Percentiles rank a stretch among this genome's conserved stretches.
Evolutionary conservation across 2,329 filamentous ascomycete genomes (phyloP).

Genomic region (Ceratocystis eucalypticola): DNA sequence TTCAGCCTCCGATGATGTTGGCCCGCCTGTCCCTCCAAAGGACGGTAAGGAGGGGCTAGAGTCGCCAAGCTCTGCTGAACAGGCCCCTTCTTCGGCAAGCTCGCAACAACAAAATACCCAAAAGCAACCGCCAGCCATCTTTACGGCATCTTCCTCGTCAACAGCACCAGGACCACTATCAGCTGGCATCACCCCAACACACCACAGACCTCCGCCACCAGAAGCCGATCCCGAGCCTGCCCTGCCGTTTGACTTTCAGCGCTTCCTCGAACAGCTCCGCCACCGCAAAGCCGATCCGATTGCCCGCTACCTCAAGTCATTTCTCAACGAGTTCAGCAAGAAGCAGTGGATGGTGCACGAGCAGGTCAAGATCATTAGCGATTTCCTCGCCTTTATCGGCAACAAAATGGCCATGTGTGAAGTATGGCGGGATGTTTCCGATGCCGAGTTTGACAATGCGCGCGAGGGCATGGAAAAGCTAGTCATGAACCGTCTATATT

Average conservation of each 20-base stretch:
- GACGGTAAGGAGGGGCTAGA: constrained; percentile 31
- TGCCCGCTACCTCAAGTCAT: constrained; percentile 87
- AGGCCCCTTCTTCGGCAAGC: constrained; percentile 17
- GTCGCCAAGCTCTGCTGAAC: constrained; percentile 10
- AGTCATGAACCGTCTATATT: constrained; percentile 95
- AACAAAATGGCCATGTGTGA: constrained; percentile 98
- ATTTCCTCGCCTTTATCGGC: constrained; percentile 90
- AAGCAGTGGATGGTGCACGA: constrained; percentile 99
- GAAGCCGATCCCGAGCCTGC: constrained; percentile 68
- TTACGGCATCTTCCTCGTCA: not conserved
- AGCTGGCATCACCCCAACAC: constrained; percentile 36
- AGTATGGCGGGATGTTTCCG: constrained; percentile 88
- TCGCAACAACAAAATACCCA: not conserved
- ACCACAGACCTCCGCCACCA: constrained; percentile 54
- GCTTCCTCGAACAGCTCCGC: constrained; percentile 87
- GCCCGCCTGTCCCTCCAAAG: constrained; percentile 47
- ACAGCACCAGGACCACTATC: not conserved
- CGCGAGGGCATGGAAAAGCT: constrained; percentile 98
- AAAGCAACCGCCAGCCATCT: constrained; percentile 1
- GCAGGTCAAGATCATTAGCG: constrained; percentile 95
- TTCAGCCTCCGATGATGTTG: constrained; percentile 32
- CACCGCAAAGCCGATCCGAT: constrained; percentile 98
- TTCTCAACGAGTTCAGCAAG: constrained; percentile 87
- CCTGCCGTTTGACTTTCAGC: constrained; percentile 90
- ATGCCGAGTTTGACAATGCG: constrained; percentile 96